A percentile compares a stretch with the other conserved stretches of the same genome.
Conservation (phyloP, 1,284 basidiomycete species). For the Fomitopsis palustris region DNA sequence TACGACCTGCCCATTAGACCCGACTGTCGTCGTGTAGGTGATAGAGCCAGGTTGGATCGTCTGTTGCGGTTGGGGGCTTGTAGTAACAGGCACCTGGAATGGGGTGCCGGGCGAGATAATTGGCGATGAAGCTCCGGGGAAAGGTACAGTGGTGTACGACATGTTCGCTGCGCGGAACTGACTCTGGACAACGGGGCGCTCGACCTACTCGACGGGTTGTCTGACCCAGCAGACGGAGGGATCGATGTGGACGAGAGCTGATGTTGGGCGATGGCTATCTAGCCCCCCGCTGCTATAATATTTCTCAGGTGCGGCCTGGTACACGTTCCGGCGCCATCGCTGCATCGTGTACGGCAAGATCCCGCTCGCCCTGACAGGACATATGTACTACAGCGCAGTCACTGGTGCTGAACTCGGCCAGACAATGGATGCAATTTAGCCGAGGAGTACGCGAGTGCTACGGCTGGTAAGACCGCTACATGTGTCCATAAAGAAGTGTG, state of each 20-base stretch:
- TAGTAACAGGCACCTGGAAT: neutral
- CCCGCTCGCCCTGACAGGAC: constrained; percentile 5
- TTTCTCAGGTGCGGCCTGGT: neutral
- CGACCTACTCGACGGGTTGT: neutral
- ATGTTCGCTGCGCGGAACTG: neutral
- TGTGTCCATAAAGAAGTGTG: constrained; percentile 1
- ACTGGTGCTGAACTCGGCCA: neutral
- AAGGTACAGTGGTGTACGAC: constrained; percentile 12
- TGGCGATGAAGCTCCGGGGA: constrained; percentile 21
- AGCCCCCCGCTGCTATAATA: constrained; percentile 5
- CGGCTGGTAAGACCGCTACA: neutral
- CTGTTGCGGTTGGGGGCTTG: constrained; percentile 13
- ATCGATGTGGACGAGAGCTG: constrained; percentile 7
- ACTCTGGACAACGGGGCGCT: neutral
- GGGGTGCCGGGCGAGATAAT: constrained; percentile 8
- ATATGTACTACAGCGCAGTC: neutral
- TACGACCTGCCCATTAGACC: constrained; percentile 52
- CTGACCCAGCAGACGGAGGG: constrained; percentile 1
- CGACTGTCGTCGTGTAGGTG: constrained; percentile 63
- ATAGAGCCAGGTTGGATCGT: constrained; percentile 54
- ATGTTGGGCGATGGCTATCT: constrained; percentile 14
- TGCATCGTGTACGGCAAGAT: constrained; percentile 25
- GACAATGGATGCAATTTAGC: neutral
- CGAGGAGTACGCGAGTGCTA: neutral
- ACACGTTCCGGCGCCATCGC: constrained; percentile 2